phyloP scores from a whole-genome alignment of 2,329 filamentous ascomycete genomes.

The Talaromyces sp. region DNA sequence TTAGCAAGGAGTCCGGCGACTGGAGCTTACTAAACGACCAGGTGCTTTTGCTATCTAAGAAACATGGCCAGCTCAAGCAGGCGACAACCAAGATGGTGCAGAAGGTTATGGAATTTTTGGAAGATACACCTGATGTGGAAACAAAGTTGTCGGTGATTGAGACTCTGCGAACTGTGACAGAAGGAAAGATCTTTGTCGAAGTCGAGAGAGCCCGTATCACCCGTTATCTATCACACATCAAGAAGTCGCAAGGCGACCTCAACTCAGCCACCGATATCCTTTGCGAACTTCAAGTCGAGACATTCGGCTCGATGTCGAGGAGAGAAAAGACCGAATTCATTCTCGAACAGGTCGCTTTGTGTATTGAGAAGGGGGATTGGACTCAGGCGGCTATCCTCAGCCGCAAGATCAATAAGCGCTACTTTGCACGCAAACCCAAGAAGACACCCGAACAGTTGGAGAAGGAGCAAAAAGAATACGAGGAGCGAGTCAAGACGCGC shows the following conservation, averaged over 20 bases:
- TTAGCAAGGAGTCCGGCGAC: conserved; percentile 89
- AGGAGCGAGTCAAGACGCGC: conserved; percentile 71
- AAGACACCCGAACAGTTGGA: conserved; percentile 85
- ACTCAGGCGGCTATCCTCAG: conserved; percentile 90
- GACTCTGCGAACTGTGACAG: conserved; percentile 90
- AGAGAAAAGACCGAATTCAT: conserved; percentile 99
- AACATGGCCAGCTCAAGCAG: conserved; percentile 99
- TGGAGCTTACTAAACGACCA: conserved; percentile 97
- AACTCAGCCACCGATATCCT: conserved; percentile 87
- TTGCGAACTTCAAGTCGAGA: conserved; percentile 97
- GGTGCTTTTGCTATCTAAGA: conserved; percentile 93
- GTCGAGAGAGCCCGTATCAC: conserved; percentile 95
- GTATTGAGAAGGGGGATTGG: conserved; percentile 95
- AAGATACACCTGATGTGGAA: conserved; percentile 78
- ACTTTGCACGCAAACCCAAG: conserved; percentile 85
- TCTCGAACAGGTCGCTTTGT: conserved; percentile 86
- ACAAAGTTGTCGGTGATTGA: conserved; percentile 93
- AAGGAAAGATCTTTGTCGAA: conserved; percentile 99
- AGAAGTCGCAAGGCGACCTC: conserved; percentile 90
- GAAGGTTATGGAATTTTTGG: conserved; percentile 87
- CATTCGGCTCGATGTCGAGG: conserved; percentile 95
- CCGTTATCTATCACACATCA: conserved; percentile 93
- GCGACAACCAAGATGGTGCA: conserved; percentile 99
- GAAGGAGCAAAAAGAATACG: conserved; percentile 83
- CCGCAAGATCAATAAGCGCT: conserved; percentile 95